Percentiles rank a stretch among this genome's conserved stretches.
phyloP scores from a whole-genome alignment of 176 grass and related monocot species.

The Rhynchospora pubera region DNA sequence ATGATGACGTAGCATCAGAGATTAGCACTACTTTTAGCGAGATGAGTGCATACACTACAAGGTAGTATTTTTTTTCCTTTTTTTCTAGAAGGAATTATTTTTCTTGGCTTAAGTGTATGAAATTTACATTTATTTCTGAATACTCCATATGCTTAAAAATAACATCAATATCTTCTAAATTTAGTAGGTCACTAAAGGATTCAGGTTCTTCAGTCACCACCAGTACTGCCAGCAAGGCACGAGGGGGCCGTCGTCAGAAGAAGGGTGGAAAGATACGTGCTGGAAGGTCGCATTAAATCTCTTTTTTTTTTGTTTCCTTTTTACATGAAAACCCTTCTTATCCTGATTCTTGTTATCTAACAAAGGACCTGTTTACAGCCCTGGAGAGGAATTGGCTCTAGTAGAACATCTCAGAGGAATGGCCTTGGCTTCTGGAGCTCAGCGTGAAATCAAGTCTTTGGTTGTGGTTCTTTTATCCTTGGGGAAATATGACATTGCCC shows the following conservation, averaged over 20 bases:
- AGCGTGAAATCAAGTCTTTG: constrained; percentile 61
- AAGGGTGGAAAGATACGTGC: constrained; percentile 82
- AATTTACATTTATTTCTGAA: not conserved
- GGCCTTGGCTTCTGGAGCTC: constrained; percentile 38
- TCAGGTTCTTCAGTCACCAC: constrained; percentile 61
- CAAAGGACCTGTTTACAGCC: constrained; percentile 25
- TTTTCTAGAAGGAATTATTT: not conserved
- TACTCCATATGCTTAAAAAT: not conserved
- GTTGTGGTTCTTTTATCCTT: constrained; percentile 56
- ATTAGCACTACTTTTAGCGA: constrained; percentile 75
- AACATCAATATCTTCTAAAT: not conserved
- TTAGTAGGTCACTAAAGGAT: constrained; percentile 52
- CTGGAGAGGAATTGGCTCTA: constrained; percentile 90
- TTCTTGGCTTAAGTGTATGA: too few relatives aligned
- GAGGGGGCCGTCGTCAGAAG: constrained; percentile 46
- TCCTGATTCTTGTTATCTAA: not conserved
- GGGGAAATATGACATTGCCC: constrained; percentile 54
- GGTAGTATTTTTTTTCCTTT: constrained; percentile 32
- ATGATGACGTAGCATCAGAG: constrained; percentile 84
- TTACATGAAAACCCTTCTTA: not conserved
- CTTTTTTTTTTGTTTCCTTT: not conserved
- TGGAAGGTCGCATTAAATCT: constrained; percentile 53
- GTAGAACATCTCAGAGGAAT: constrained; percentile 88
- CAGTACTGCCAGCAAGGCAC: constrained; percentile 56
- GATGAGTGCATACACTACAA: constrained; percentile 90